phyloP scores from a whole-genome alignment of 306 rosid genomes.

The Cicer judaicum region DNA sequence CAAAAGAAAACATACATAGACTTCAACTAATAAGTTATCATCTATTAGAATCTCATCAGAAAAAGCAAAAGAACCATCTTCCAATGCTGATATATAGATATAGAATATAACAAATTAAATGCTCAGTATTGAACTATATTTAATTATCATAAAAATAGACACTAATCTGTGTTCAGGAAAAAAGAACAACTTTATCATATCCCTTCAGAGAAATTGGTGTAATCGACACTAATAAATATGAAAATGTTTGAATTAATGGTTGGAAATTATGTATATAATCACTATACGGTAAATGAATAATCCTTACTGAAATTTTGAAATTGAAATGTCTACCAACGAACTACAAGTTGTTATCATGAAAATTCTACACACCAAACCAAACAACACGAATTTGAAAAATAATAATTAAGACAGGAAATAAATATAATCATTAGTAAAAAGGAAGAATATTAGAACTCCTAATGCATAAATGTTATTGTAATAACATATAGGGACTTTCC shows the following conservation, averaged over 20 bases:
- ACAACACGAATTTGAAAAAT: background rate
- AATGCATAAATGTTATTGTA: no score
- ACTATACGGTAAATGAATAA: background rate
- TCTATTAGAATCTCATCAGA: background rate
- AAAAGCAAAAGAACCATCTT: slow-evolving; percentile 12
- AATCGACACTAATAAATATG: background rate
- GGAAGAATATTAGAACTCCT: no score
- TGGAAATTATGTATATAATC: background rate
- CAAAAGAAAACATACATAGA: background rate
- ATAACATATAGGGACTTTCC: background rate
- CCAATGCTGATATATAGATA: no score
- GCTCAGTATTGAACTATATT: no score
- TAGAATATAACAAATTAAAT: no score
- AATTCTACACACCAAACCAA: background rate
- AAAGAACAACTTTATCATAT: no score
- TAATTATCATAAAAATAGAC: background rate
- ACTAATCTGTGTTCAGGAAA: background rate
- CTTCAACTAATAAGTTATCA: background rate
- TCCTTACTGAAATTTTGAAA: background rate
- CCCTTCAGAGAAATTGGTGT: background rate
- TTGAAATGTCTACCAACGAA: slow-evolving; percentile 4
- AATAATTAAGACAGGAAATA: background rate
- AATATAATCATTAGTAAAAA: no score
- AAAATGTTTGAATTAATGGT: background rate
- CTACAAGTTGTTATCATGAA: background rate